These are phyloP conservation scores for Trichoderma parareesei DNA, from an alignment of 495 filamentous ascomycete species.

Conservation along the genomic window DNA sequence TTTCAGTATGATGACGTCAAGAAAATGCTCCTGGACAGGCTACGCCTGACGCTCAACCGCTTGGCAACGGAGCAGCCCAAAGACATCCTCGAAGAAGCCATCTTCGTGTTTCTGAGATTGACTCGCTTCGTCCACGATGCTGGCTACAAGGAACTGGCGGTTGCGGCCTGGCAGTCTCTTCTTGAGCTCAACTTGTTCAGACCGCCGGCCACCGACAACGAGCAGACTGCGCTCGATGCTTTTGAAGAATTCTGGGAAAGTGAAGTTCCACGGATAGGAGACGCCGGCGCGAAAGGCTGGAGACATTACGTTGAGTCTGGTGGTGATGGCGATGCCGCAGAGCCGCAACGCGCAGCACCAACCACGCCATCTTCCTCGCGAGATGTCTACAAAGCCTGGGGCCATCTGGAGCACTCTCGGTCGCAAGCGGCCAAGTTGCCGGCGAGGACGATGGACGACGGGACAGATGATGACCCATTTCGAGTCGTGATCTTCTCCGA, in stretches of 20 bases:
- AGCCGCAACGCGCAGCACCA: conserved; percentile 20
- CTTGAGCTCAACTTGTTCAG: conserved; percentile 66
- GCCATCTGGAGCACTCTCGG: conserved; percentile 46
- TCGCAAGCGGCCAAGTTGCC: conserved; percentile 46
- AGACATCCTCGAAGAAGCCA: conserved; percentile 39
- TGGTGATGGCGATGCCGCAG: conserved; percentile 26
- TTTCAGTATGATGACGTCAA: conserved; percentile 64
- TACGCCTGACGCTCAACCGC: conserved; percentile 40
- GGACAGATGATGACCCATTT: conserved; percentile 10
- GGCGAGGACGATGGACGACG: conserved; percentile 45
- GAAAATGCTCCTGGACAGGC: conserved; percentile 45
- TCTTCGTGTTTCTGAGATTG: conserved; percentile 67
- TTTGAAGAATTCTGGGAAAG: conserved; percentile 81
- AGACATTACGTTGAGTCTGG: conserved; percentile 35
- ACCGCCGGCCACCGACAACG: conserved; percentile 29
- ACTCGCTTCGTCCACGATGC: conserved; percentile 69
- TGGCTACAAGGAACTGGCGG: conserved; percentile 69
- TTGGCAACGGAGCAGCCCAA: conserved; percentile 18
- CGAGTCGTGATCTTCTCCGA: conserved; percentile 54
- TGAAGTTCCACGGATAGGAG: conserved; percentile 73
- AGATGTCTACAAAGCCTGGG: conserved; percentile 50
- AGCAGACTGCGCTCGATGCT: conserved; percentile 26
- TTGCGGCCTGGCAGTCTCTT: conserved; percentile 75
- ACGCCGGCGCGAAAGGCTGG: conserved; percentile 67
- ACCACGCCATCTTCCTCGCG: conserved; percentile 15